phyloP scores from a whole-genome alignment of 2,329 filamentous ascomycete genomes.

The Aspergillus pseudoterreus region DNA sequence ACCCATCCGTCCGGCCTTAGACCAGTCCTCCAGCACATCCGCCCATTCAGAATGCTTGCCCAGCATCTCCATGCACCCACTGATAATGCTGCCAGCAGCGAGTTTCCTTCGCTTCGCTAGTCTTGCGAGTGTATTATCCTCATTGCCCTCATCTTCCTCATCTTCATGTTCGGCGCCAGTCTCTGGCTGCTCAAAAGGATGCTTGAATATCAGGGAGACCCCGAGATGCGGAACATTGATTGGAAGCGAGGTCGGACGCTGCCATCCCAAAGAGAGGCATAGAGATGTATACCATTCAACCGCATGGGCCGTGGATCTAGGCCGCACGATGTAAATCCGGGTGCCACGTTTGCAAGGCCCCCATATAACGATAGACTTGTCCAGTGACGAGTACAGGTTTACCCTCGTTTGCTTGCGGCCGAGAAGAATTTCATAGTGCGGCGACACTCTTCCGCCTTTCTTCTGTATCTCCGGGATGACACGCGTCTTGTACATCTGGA shows the following conservation, averaged over 20 bases:
- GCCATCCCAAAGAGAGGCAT: slow-evolving; percentile 56
- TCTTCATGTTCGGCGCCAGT: slow-evolving; percentile 28
- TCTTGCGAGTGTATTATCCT: slow-evolving; percentile 37
- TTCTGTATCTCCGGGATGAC: slow-evolving; percentile 60
- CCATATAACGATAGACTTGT: slow-evolving; percentile 66
- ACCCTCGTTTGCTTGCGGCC: slow-evolving; percentile 52
- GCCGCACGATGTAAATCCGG: slow-evolving; percentile 60
- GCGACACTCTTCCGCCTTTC: slow-evolving; percentile 50
- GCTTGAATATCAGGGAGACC: slow-evolving; percentile 55
- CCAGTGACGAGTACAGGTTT: slow-evolving; percentile 63
- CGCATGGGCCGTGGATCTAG: slow-evolving; percentile 58
- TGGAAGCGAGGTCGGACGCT: slow-evolving; percentile 53
- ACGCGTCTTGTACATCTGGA: slow-evolving; percentile 60
- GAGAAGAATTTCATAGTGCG: slow-evolving; percentile 56
- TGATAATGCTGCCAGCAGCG: slow-evolving; percentile 55
- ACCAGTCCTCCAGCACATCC: slow-evolving; percentile 58
- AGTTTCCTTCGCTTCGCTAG: slow-evolving; percentile 48
- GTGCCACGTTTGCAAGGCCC: slow-evolving; percentile 52
- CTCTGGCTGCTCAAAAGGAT: slow-evolving; percentile 55
- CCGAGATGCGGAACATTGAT: slow-evolving; percentile 62
- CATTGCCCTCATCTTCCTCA: slow-evolving; percentile 40
- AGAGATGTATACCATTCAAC: slow-evolving; percentile 69
- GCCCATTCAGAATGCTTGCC: slow-evolving; percentile 56
- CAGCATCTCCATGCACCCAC: slow-evolving; percentile 57
- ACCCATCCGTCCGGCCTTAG: slow-evolving; percentile 56